Conservation (phyloP, 441 rosid genomes). For the Aleurites moluccanus region DNA sequence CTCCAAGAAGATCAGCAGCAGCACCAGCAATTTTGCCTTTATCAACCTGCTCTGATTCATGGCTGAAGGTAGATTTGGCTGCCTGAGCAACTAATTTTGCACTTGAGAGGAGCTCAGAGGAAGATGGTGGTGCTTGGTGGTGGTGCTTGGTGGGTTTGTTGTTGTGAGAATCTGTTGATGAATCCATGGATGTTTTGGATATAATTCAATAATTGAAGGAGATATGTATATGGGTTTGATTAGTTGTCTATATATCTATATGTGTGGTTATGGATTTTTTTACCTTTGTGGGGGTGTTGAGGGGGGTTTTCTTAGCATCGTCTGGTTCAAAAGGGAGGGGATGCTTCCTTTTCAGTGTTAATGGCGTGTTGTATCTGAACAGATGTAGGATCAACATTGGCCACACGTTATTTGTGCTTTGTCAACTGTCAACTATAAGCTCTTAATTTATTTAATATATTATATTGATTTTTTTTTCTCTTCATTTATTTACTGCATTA, state of each 20-base stretch:
- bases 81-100: conserved; percentile 67
- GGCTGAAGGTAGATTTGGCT: conserved; percentile 43
- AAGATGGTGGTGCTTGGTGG: conserved; percentile 31
- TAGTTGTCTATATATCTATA: neutral
- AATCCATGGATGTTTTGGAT: conserved; percentile 18
- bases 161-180: neutral
- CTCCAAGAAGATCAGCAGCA: conserved; percentile 54
- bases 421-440: neutral
- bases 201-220: neutral
- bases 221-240: neutral
- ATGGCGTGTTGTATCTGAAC: neutral
- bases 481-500: neutral
- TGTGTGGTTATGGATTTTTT: neutral
- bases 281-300: neutral
- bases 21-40: conserved; percentile 56
- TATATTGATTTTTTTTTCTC: neutral
- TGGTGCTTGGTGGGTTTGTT: conserved; percentile 18
- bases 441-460: too few relatives aligned
- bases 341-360: neutral
- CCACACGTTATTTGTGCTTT: neutral
- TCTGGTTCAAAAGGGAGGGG: too few relatives aligned
- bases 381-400: neutral
- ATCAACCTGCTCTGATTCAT: conserved; percentile 46
- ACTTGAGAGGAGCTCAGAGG: conserved; percentile 55
- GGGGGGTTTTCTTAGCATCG: neutral